These are phyloP conservation scores for Morella rubra DNA, from an alignment of 306 rosid genomes.

Conservation along the genomic window DNA sequence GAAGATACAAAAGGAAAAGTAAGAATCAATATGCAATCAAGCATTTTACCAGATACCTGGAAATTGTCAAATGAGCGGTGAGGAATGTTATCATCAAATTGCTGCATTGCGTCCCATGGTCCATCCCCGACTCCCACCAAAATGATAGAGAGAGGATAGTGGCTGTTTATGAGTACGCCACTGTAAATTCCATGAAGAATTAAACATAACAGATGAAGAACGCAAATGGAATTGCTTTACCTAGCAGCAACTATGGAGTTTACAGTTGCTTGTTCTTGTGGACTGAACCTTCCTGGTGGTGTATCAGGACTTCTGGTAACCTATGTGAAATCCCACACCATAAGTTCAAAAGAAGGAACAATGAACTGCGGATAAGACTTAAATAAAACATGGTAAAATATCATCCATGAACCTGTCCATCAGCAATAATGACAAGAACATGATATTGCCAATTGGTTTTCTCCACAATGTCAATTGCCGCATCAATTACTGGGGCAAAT, in stretches of 20 bases:
- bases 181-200: slow-evolving; percentile 23
- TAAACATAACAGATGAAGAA: slow-evolving; percentile 9
- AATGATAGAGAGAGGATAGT: slow-evolving; percentile 82
- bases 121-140: slow-evolving; percentile 99
- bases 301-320: slow-evolving; percentile 71
- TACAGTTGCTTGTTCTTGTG: slow-evolving; percentile 82
- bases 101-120: slow-evolving; percentile 91
- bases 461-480: slow-evolving; percentile 84
- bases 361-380: slow-evolving; percentile 1
- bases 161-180: slow-evolving; percentile 44
- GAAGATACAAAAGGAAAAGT: background rate
- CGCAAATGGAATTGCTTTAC: slow-evolving; percentile 42
- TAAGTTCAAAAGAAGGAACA: slow-evolving; percentile 19
- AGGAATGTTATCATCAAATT: slow-evolving; percentile 83
- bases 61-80: slow-evolving; percentile 87
- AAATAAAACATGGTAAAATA: slow-evolving; percentile 9
- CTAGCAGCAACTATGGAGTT: slow-evolving; percentile 78
- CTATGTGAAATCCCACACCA: slow-evolving; percentile 36
- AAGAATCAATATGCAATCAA: slow-evolving; percentile 7
- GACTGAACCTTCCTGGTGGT: slow-evolving; percentile 62
- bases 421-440: slow-evolving; percentile 94
- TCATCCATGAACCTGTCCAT: slow-evolving; percentile 78
- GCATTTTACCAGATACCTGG: slow-evolving; percentile 58
- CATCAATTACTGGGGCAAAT: slow-evolving; percentile 80
- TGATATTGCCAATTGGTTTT: slow-evolving; percentile 83